Conservation (phyloP, 2,329 filamentous ascomycete genomes). For the Nectriaceae sp. region DNA sequence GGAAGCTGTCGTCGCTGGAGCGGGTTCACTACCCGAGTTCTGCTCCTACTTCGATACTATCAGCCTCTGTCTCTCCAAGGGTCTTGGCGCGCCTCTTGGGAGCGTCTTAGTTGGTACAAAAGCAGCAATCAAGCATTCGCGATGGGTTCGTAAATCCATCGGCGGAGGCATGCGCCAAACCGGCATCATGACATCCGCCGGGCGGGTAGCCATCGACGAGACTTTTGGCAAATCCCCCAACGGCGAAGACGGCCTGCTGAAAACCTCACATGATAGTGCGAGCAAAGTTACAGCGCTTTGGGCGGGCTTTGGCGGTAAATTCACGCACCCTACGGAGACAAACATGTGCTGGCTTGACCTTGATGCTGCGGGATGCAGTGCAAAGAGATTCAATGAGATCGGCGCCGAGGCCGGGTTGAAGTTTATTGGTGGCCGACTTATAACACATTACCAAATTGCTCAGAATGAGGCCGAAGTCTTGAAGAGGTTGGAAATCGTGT, state of each 20-base stretch:
- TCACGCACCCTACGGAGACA: slow-evolving; percentile 74
- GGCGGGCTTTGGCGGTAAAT: slow-evolving; percentile 67
- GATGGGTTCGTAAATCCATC: slow-evolving; percentile 65
- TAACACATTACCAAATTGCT: slow-evolving; percentile 63
- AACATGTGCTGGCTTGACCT: slow-evolving; percentile 91
- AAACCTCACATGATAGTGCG: slow-evolving; percentile 62
- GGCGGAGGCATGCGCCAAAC: slow-evolving; percentile 75
- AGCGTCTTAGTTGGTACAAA: slow-evolving; percentile 66
- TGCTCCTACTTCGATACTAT: slow-evolving; percentile 72
- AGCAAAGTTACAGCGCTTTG: slow-evolving; percentile 69
- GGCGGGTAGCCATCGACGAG: slow-evolving; percentile 64
- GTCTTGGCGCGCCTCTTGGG: slow-evolving; percentile 78
- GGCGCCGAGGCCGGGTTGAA: slow-evolving; percentile 45
- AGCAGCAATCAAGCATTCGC: slow-evolving; percentile 39
- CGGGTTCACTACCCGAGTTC: slow-evolving; percentile 67
- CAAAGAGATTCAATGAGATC: slow-evolving; percentile 40
- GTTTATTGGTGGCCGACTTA: slow-evolving; percentile 43
- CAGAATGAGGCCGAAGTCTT: slow-evolving; percentile 62
- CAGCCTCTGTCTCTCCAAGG: slow-evolving; percentile 80
- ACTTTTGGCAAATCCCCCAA: slow-evolving; percentile 41
- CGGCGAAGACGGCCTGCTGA: slow-evolving; percentile 58
- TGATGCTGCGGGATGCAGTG: slow-evolving; percentile 53
- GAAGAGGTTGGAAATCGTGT: slow-evolving; percentile 55
- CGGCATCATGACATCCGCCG: slow-evolving; percentile 72
- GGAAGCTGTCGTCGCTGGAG: slow-evolving; percentile 75